Conservation (phyloP, 2,329 filamentous ascomycete species). For the Venturiaceae sp. region DNA sequence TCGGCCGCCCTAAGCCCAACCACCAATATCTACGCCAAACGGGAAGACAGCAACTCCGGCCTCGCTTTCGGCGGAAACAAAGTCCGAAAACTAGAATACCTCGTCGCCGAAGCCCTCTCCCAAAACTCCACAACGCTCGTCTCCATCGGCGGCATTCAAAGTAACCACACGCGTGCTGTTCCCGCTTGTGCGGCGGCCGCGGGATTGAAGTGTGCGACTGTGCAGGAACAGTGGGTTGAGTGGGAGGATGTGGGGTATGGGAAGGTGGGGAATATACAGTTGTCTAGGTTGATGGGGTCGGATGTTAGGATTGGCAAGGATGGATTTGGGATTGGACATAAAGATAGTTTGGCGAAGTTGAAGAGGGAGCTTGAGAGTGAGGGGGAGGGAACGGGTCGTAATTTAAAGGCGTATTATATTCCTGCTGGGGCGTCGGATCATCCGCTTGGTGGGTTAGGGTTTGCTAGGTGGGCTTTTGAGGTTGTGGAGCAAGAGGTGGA, state of each 20-base stretch:
- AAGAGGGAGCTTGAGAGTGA: slow-evolving; percentile 40
- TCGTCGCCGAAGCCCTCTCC: slow-evolving; percentile 51
- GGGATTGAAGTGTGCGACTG: slow-evolving; percentile 45
- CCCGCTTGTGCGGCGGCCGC: slow-evolving; percentile 51
- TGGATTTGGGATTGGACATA: slow-evolving; percentile 47
- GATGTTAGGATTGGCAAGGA: slow-evolving; percentile 51
- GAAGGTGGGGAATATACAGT: slow-evolving; percentile 61
- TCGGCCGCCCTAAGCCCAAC: slow-evolving; percentile 49
- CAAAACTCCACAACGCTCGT: slow-evolving; percentile 52
- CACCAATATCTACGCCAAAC: slow-evolving; percentile 59
- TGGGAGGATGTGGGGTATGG: slow-evolving; percentile 46
- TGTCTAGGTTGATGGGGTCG: slow-evolving; percentile 57
- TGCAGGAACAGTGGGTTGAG: slow-evolving; percentile 62
- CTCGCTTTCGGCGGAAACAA: slow-evolving; percentile 63
- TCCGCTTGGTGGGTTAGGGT: slow-evolving; percentile 57
- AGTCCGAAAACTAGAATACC: slow-evolving; percentile 60
- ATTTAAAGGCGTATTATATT: slow-evolving; percentile 62
- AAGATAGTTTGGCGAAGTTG: slow-evolving; percentile 49
- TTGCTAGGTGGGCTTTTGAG: slow-evolving; percentile 61
- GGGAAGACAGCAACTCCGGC: slow-evolving; percentile 61
- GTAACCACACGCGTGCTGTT: slow-evolving; percentile 61
- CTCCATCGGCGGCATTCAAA: slow-evolving; percentile 58
- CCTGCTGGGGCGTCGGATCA: slow-evolving; percentile 61
- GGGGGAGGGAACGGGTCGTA: slow-evolving; percentile 33
- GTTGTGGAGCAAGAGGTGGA: slow-evolving; percentile 52